phyloP scores from a whole-genome alignment of 2,329 filamentous ascomycete species.

The Xylariaceae sp. region DNA sequence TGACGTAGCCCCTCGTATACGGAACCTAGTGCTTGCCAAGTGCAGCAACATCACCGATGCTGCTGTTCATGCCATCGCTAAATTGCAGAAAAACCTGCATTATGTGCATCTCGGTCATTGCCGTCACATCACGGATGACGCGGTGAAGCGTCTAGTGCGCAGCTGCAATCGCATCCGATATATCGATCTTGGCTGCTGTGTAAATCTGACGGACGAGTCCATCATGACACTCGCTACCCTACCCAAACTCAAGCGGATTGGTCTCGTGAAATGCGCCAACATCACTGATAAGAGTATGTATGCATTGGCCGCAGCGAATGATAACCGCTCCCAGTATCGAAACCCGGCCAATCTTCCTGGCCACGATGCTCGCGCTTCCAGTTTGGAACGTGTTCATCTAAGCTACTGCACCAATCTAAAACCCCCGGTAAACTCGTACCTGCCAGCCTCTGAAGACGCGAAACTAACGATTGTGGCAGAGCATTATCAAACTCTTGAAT shows the following conservation, averaged over 20 bases:
- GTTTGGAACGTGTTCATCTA: slow-evolving; percentile 87
- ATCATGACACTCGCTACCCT: slow-evolving; percentile 77
- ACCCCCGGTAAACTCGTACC: slow-evolving; percentile 54
- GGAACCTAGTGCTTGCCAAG: slow-evolving; percentile 91
- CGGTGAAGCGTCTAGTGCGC: slow-evolving; percentile 77
- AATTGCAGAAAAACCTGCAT: slow-evolving; percentile 90
- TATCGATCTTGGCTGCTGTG: slow-evolving; percentile 95
- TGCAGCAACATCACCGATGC: slow-evolving; percentile 88
- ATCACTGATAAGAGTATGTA: slow-evolving; percentile 89
- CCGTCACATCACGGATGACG: slow-evolving; percentile 80
- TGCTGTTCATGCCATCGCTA: slow-evolving; percentile 80
- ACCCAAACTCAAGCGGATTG: slow-evolving; percentile 90
- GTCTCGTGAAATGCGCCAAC: slow-evolving; percentile 83
- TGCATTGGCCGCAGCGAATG: slow-evolving; percentile 69
- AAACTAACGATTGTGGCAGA: slow-evolving; percentile 45
- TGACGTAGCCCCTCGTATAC: slow-evolving; percentile 74
- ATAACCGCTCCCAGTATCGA: slow-evolving; percentile 44
- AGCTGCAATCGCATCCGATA: slow-evolving; percentile 91
- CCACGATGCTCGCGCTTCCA: slow-evolving; percentile 54
- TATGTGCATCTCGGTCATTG: slow-evolving; percentile 96
- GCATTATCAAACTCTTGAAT: slow-evolving; percentile 83
- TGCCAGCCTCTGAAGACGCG: not conserved
- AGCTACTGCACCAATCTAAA: slow-evolving; percentile 89
- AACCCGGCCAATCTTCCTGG: slow-evolving; percentile 41
- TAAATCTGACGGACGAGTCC: slow-evolving; percentile 78